phyloP scores from a whole-genome alignment of 2,329 filamentous ascomycete genomes.

The Ceratocystis diversiconidia region DNA sequence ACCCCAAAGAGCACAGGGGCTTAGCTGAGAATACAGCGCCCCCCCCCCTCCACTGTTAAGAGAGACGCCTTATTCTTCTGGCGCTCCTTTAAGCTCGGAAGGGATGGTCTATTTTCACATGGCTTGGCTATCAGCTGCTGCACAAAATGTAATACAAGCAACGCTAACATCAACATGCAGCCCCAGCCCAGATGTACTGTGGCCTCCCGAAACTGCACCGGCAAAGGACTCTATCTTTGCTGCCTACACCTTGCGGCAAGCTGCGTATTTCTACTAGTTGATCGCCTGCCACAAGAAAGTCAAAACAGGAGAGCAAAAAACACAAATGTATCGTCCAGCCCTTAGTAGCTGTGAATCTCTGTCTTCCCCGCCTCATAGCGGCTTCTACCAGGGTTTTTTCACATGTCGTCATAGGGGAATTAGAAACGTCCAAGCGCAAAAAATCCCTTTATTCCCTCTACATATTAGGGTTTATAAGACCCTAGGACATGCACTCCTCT shows the following conservation, averaged over 20 bases:
- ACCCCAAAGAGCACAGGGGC: background rate
- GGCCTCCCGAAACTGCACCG: background rate
- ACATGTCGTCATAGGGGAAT: conserved; percentile 1
- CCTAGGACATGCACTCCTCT: background rate
- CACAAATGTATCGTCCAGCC: background rate
- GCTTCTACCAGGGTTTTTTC: background rate
- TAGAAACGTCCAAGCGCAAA: background rate
- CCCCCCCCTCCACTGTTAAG: background rate
- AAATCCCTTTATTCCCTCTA: background rate
- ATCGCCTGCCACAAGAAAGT: background rate
- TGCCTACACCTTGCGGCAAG: background rate
- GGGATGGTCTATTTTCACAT: background rate
- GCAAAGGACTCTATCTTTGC: background rate
- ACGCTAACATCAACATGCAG: background rate
- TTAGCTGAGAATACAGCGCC: background rate
- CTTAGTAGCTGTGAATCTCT: background rate
- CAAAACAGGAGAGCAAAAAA: background rate
- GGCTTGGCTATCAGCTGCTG: background rate
- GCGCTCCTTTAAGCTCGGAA: too few relatives aligned
- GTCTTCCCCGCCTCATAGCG: too few relatives aligned
- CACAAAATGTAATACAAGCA: background rate
- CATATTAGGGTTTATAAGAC: background rate
- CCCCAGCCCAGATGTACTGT: background rate
- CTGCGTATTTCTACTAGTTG: background rate
- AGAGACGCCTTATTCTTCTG: too few relatives aligned